Percentiles rank a stretch among this genome's conserved stretches.
Evolutionary conservation across 1,284 basidiomycete species (phyloP).

Genomic region (Leccinum insolens): DNA sequence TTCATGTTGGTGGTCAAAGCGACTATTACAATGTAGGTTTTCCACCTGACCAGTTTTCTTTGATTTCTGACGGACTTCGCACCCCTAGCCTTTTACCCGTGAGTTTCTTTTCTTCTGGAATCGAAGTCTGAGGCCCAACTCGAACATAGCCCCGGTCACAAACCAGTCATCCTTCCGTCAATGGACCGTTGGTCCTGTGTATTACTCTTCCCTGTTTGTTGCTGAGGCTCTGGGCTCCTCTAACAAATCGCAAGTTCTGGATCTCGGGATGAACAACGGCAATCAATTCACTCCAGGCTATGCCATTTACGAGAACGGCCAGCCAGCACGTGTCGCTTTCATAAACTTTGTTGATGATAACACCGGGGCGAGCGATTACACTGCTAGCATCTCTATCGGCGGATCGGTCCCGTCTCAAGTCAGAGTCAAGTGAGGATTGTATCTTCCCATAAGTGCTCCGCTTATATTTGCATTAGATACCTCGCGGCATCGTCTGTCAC

Average conservation of each 20-base stretch:
- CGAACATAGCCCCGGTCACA: not conserved
- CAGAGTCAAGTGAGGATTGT: conserved; percentile 52
- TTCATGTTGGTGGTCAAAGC: conserved; percentile 60
- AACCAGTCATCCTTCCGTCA: not conserved
- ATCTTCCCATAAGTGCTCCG: not conserved
- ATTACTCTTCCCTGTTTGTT: conserved; percentile 65
- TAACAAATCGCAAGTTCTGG: conserved; percentile 61
- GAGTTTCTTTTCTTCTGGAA: conserved; percentile 7
- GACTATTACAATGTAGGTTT: conserved; percentile 65
- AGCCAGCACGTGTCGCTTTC: conserved; percentile 58
- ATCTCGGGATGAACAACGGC: conserved; percentile 52
- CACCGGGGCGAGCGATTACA: conserved; percentile 52
- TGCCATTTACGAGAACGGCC: conserved; percentile 68
- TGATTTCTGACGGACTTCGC: not conserved
- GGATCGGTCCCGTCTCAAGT: conserved; percentile 47
- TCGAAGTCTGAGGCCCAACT: not conserved
- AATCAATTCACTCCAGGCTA: conserved; percentile 68
- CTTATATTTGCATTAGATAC: conserved; percentile 40
- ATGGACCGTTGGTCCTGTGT: not conserved
- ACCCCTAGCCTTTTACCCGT: conserved; percentile 37
- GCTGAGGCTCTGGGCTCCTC: conserved; percentile 69
- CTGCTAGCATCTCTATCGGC: conserved; percentile 47
- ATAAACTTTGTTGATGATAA: conserved; percentile 70
- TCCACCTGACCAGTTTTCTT: not conserved
- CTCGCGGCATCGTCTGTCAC: conserved; percentile 55